Base-by-base conservation (phyloP, 768 basidiomycete species). In the Calvatia gigantea region DNA sequence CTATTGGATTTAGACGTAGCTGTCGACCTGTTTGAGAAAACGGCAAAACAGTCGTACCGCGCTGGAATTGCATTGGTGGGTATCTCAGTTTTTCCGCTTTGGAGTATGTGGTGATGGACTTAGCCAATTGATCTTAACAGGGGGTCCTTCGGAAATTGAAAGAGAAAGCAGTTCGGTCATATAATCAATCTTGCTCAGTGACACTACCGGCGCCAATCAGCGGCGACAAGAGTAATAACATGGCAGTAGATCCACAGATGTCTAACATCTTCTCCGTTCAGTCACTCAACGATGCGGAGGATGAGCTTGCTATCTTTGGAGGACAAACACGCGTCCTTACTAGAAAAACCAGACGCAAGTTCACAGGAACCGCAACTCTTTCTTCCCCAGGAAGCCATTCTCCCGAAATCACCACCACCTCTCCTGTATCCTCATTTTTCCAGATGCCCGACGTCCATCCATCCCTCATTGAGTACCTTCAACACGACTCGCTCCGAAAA, bases 221-320 rank as follows among this genome's bases (percentile, higher is more conserved):
- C 52, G 38, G 43, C 33, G 44, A n/a, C 21, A 41, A 28, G 42
- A 56, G 31, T 33, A 19, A 15, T 46, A 21, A 23, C 17, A 47
- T 41, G 27, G 39, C 15, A 27, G 33, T 48, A 48, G 47, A 56
- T 48, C 39, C 46, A 28, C 54, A 51, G 27, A 28, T 42, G 42
- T 28, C 58, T 17, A 52, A 46, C 49, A 33, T 59, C 17, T 55
- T 54, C 19, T 59, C 59, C 35, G 51, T 54, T 29, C 65, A 58
- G 25, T 37, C 47, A 41, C 66, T 54, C 23, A 68, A 73, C 44
- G 73, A 73, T 35, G 63, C 71, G 19, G 73, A 76, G 47, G 71
- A 79, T 56, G 78, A 80, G 55, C 69, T 83, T 3, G 79, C 79
- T 6, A 78, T 83, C 23, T 83, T 82, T 51, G 80, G 80, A 14